Conservation (phyloP, 768 basidiomycete genomes). For the Tulasnella sp. region DNA sequence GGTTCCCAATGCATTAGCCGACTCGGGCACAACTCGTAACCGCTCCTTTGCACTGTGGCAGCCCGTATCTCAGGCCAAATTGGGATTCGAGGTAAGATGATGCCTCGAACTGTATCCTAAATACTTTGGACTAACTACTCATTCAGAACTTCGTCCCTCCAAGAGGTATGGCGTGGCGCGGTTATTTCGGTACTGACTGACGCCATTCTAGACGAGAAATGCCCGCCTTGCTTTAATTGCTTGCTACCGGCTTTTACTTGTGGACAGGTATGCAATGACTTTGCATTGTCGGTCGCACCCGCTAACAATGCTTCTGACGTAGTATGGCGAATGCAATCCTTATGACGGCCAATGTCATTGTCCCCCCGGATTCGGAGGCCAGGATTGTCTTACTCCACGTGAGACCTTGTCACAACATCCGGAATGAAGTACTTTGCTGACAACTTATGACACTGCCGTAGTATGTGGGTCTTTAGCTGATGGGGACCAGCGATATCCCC, state of each 20-base stretch:
- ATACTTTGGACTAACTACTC: too few relatives aligned
- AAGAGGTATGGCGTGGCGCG: neutral
- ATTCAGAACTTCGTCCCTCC: neutral
- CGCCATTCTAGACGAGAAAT: constrained; percentile 21
- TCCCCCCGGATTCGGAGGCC: constrained; percentile 93
- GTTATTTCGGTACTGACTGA: neutral
- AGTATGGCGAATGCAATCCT: constrained; percentile 73
- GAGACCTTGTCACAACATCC: constrained; percentile 26
- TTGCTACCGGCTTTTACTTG: constrained; percentile 82
- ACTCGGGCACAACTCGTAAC: too few relatives aligned
- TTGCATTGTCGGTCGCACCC: neutral
- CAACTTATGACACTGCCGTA: constrained; percentile 24
- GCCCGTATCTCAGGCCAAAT: neutral
- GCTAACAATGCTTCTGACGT: neutral
- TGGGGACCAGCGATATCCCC: constrained; percentile 68
- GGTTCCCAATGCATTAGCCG: too few relatives aligned
- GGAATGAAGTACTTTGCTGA: neutral
- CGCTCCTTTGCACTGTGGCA: constrained; percentile 8
- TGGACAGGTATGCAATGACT: constrained; percentile 41
- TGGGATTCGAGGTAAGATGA: too few relatives aligned
- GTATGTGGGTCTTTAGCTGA: constrained; percentile 93
- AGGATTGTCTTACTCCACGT: constrained; percentile 90
- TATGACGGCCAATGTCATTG: constrained; percentile 96
- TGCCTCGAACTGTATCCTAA: too few relatives aligned
- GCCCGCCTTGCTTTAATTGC: constrained; percentile 81